A percentile compares a stretch with the other conserved stretches of the same genome.
phyloP scores from a whole-genome alignment of 768 basidiomycete genomes.

The Auricularia sp. region DNA sequence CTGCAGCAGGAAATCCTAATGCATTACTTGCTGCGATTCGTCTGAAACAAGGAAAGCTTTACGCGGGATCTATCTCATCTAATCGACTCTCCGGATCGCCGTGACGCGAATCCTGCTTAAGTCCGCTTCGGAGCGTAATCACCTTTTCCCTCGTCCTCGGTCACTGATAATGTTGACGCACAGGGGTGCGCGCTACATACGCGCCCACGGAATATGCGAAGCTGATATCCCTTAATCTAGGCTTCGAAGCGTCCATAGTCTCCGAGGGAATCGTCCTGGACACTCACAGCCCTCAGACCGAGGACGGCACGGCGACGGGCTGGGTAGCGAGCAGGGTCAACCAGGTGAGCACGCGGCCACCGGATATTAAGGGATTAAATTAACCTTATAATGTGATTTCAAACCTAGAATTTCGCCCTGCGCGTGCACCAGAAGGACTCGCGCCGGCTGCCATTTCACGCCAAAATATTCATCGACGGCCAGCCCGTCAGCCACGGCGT shows the following conservation, averaged over 20 bases:
- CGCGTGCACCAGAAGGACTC: neutral
- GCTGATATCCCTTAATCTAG: constrained; percentile 45
- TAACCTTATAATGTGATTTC: neutral
- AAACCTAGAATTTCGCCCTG: neutral
- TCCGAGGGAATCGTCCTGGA: neutral
- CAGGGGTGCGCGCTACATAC: no score
- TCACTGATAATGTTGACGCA: no score
- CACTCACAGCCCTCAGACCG: neutral
- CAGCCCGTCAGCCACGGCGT: neutral
- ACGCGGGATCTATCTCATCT: no score
- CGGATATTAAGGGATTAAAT: neutral
- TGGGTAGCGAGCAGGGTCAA: neutral
- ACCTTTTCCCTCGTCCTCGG: no score
- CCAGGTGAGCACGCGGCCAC: neutral
- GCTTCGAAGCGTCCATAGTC: neutral
- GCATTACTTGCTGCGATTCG: no score
- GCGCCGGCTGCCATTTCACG: neutral
- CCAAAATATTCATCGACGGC: neutral
- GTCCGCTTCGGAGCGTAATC: no score
- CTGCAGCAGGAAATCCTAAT: no score
- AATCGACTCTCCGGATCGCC: no score
- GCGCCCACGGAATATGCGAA: no score
- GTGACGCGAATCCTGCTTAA: no score
- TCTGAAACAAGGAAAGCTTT: no score
- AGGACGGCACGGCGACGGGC: neutral